Percentiles rank a stretch among this genome's conserved stretches.
These are phyloP conservation scores for Cryptococcus sp. DNA, from an alignment of 1,284 basidiomycete genomes.

Conservation along the genomic window DNA sequence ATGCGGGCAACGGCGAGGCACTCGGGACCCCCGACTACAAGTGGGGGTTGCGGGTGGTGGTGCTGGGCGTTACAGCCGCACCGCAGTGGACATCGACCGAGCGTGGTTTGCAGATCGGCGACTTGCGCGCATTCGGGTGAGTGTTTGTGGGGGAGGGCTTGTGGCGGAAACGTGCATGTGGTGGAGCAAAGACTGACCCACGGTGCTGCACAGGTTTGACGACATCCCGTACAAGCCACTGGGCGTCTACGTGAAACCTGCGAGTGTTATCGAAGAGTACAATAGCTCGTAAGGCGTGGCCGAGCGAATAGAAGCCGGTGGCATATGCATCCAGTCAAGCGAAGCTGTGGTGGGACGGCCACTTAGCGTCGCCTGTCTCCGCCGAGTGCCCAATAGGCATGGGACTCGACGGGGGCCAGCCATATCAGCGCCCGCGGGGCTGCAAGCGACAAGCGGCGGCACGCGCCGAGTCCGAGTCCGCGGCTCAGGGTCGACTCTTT, in stretches of 20 bases:
- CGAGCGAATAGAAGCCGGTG: no score
- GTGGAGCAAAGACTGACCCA: no score
- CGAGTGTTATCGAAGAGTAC: constrained; percentile 46
- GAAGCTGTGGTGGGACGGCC: no score
- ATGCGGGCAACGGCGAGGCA: constrained; percentile 57
- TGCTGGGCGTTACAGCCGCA: constrained; percentile 58
- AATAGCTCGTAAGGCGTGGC: not conserved
- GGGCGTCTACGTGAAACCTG: constrained; percentile 41
- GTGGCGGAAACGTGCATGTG: no score
- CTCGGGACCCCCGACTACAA: constrained; percentile 57
- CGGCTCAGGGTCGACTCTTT: no score
- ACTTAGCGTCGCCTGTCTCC: no score
- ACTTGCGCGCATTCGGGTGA: constrained; percentile 28
- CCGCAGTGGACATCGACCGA: constrained; percentile 58
- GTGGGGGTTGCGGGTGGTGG: constrained; percentile 59
- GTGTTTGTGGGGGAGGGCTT: constrained; percentile 1
- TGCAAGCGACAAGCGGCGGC: no score
- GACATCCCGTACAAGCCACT: constrained; percentile 39
- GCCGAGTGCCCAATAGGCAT: no score
- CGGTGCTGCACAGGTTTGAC: constrained; percentile 2
- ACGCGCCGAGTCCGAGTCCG: no score
- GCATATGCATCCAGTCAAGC: no score
- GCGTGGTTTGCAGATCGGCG: constrained; percentile 53
- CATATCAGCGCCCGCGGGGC: no score
- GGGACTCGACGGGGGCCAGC: no score